phyloP scores from a whole-genome alignment of 768 basidiomycete genomes.

The Artomyces pyxidatus region DNA sequence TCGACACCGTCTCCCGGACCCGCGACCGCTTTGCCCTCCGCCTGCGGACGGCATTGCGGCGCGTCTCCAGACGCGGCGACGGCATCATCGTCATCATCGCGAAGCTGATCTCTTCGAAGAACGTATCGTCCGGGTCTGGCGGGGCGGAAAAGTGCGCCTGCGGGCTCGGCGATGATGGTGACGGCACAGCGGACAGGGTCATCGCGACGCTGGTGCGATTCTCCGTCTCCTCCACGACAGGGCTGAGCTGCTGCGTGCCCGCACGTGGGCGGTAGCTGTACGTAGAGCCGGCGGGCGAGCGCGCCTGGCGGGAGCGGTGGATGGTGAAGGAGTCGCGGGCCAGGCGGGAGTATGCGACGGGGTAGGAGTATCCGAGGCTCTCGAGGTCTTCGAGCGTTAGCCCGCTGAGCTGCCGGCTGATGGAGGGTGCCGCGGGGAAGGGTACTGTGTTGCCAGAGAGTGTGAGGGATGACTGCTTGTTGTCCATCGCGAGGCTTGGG shows the following conservation, averaged over 20 bases:
- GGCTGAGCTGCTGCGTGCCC: conserved; percentile 13
- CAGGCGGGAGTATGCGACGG: conserved; percentile 7
- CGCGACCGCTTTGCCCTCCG: neutral
- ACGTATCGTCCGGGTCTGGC: conserved; percentile 3
- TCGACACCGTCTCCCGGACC: neutral
- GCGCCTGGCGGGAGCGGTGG: conserved; percentile 8
- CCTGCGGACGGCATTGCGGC: neutral
- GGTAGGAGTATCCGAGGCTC: conserved; percentile 14
- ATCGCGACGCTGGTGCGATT: too few species aligned
- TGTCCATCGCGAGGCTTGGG: conserved; percentile 8
- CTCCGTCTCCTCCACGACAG: conserved; percentile 15
- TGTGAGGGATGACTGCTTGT: conserved; percentile 3
- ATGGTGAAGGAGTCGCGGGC: conserved; percentile 5
- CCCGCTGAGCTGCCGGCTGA: conserved; percentile 12
- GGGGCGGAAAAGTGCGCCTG: neutral
- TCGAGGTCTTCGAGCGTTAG: conserved; percentile 6
- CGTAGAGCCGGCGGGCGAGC: conserved; percentile 12
- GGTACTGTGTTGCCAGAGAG: conserved; percentile 8
- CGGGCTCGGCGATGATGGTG: too few species aligned
- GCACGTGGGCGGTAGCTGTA: conserved; percentile 12
- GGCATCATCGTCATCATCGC: conserved; percentile 9
- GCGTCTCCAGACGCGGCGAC: conserved; percentile 11
- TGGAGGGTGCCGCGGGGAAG: conserved; percentile 12
- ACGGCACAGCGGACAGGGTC: too few species aligned
- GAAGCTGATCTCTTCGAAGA: conserved; percentile 14